Conservation (phyloP, 2,329 filamentous ascomycete genomes). For the Diaporthe australafricana region DNA sequence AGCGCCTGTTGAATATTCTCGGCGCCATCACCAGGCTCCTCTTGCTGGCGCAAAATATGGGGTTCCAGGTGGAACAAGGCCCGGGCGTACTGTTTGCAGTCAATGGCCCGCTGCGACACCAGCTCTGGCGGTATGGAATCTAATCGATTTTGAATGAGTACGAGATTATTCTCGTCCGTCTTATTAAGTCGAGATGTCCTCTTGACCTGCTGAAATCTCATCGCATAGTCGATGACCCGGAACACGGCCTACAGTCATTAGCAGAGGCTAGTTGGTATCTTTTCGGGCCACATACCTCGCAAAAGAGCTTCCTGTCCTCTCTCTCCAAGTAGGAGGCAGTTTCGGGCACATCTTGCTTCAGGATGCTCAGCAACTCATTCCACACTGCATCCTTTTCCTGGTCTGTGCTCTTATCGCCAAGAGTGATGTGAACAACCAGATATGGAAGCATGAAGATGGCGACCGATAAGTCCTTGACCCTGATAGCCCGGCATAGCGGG, state of each 20-base stretch:
- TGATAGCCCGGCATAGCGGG: constrained; percentile 83
- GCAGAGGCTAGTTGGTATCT: constrained; percentile 29
- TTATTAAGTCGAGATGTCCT: constrained; percentile 51
- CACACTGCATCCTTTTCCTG: constrained; percentile 73
- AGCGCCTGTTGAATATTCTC: constrained; percentile 74
- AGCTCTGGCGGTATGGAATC: constrained; percentile 79
- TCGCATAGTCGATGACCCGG: constrained; percentile 89
- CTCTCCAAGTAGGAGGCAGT: constrained; percentile 69
- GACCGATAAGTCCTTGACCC: constrained; percentile 86
- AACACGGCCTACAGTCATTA: constrained; percentile 78
- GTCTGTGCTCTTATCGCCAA: constrained; percentile 73
- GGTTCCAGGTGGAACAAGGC: constrained; percentile 96
- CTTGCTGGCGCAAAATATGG: constrained; percentile 70
- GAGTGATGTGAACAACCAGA: constrained; percentile 82
- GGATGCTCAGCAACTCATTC: constrained; percentile 79
- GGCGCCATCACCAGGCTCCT: constrained; percentile 57
- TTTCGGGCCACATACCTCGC: constrained; percentile 72
- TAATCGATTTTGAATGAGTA: constrained; percentile 63
- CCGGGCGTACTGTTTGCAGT: constrained; percentile 92
- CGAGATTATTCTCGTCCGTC: constrained; percentile 61
- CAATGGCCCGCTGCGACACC: constrained; percentile 83
- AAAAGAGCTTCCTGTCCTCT: constrained; percentile 85
- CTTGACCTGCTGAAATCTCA: constrained; percentile 88
- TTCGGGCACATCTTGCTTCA: constrained; percentile 69
- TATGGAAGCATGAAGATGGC: constrained; percentile 92